phyloP scores from a whole-genome alignment of 2,329 filamentous ascomycete species.

The Paramyrothecium roridum region DNA sequence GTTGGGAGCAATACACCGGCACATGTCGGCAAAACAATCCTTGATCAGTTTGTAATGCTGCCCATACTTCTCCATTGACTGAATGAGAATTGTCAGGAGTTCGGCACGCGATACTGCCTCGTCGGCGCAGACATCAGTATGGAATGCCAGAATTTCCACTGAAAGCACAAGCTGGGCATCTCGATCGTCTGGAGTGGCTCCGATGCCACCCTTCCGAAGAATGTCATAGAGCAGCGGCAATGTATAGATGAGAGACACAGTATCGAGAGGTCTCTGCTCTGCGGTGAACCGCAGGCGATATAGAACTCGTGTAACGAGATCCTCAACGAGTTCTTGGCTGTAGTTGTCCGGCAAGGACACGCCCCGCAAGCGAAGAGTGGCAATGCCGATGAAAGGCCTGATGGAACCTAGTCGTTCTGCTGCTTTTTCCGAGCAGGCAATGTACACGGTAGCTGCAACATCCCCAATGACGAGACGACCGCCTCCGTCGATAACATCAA shows the following conservation, averaged over 20 bases:
- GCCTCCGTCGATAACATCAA: constrained; percentile 74
- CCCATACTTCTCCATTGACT: constrained; percentile 81
- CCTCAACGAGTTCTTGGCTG: constrained; percentile 76
- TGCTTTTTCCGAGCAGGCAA: constrained; percentile 74
- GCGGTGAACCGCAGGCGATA: constrained; percentile 88
- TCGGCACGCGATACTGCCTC: constrained; percentile 72
- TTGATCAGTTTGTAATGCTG: constrained; percentile 95
- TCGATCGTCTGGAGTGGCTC: constrained; percentile 68
- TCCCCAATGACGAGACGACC: constrained; percentile 80
- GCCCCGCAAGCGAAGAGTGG: constrained; percentile 76
- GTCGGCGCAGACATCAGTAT: constrained; percentile 77
- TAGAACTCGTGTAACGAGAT: constrained; percentile 80
- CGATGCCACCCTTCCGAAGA: constrained; percentile 75
- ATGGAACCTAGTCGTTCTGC: constrained; percentile 72
- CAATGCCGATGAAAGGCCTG: constrained; percentile 81
- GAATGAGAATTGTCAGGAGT: constrained; percentile 68
- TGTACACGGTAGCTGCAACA: constrained; percentile 71
- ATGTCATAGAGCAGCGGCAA: constrained; percentile 79
- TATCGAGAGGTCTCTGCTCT: constrained; percentile 92
- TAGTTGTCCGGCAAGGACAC: constrained; percentile 71
- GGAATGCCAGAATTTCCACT: constrained; percentile 83
- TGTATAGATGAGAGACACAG: constrained; percentile 82
- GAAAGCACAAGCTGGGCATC: constrained; percentile 89
- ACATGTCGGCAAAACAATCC: constrained; percentile 85
- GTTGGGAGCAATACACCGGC: constrained; percentile 79